Conservation (phyloP, 352 stramenopile species). For the Ophiocytium majus region DNA sequence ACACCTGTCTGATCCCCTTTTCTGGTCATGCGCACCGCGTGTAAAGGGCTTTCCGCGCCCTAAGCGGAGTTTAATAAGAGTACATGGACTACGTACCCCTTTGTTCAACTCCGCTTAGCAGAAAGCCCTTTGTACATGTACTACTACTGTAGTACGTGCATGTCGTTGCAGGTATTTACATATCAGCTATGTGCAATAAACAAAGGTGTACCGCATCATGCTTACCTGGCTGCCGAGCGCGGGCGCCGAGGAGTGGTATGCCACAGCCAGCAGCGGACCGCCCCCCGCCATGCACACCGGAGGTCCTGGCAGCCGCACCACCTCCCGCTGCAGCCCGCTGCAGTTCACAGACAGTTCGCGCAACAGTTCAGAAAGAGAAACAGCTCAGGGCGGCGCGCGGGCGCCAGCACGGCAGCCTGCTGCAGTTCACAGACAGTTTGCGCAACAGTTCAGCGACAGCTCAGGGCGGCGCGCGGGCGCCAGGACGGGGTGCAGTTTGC, state of each 20-base stretch:
- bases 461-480: not conserved
- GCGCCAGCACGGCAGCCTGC: not conserved
- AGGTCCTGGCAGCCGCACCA: slow-evolving; percentile 54
- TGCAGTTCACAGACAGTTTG: slow-evolving; percentile 14
- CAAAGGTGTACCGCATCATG: too few species aligned
- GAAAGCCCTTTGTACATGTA: too few species aligned
- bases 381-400: not conserved
- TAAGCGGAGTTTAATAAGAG: too few species aligned
- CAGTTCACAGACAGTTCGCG: not conserved
- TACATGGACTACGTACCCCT: too few species aligned
- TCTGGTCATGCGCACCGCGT: too few species aligned
- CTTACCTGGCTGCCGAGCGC: slow-evolving; percentile 25
- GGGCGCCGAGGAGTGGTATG: slow-evolving; percentile 47
- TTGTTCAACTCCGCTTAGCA: too few species aligned
- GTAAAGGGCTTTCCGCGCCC: too few species aligned
- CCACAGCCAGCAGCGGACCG: slow-evolving; percentile 52
- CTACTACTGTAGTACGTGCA: too few species aligned
- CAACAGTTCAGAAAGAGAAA: not conserved
- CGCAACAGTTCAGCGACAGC: not conserved
- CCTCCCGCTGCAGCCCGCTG: slow-evolving; percentile 54
- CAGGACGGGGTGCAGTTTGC: not conserved
- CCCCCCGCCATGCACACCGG: slow-evolving; percentile 56
- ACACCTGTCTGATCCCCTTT: too few species aligned
- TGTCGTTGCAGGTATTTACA: too few species aligned
- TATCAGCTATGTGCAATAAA: too few species aligned